Percentiles rank a stretch among this genome's conserved stretches.
These are phyloP conservation scores for Phytophthora hibernalis DNA, from an alignment of 352 stramenopile genomes.

Conservation along the genomic window DNA sequence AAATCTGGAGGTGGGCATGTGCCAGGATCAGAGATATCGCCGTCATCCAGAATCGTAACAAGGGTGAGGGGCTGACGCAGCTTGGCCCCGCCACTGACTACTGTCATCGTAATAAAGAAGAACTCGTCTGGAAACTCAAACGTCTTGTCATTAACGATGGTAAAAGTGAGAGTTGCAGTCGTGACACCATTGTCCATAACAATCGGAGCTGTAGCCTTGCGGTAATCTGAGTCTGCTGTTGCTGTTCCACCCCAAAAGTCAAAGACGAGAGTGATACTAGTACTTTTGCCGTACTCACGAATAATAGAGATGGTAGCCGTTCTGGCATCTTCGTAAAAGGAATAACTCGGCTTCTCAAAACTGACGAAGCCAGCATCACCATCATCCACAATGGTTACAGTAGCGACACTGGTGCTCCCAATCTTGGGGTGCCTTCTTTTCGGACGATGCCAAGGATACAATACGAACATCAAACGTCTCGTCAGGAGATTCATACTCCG, in stretches of 20 bases:
- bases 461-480: conserved; percentile 56
- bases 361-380: conserved; percentile 63
- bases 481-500: conserved; percentile 43
- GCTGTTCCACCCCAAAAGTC: conserved; percentile 48
- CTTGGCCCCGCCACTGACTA: conserved; percentile 38
- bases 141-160: conserved; percentile 68
- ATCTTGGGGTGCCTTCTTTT: conserved; percentile 37
- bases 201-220: conserved; percentile 31
- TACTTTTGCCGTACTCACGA: conserved; percentile 54
- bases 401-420: conserved; percentile 37
- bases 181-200: conserved; percentile 52
- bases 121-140: conserved; percentile 61
- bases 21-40: conserved; percentile 50
- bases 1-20: conserved; percentile 29
- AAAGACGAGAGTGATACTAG: conserved; percentile 45
- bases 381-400: conserved; percentile 68
- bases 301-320: conserved; percentile 49
- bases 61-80: conserved; percentile 14
- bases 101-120: conserved; percentile 47
- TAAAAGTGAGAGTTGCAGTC: conserved; percentile 41
- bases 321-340: conserved; percentile 43
- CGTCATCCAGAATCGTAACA: conserved; percentile 66
- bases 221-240: conserved; percentile 55
- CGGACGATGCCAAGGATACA: conserved; percentile 10
- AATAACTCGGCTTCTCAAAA: conserved; percentile 43